Base-by-base conservation (phyloP, 148 eudicot genomes). In the Persicaria maculosa region DNA sequence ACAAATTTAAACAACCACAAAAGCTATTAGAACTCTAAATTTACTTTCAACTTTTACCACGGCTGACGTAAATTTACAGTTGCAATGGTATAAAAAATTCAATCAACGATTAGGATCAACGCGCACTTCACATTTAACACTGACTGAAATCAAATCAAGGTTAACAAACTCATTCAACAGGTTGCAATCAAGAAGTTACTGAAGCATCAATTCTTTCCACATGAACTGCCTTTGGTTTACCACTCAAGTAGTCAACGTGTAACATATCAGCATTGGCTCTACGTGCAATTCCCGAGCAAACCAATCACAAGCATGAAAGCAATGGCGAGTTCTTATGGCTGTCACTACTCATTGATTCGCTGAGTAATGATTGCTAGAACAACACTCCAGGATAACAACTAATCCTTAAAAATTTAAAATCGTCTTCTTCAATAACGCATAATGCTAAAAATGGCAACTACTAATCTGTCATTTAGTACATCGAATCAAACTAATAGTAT, bases 1-100 rank as follows among this genome's bases (percentile, higher is more conserved):
- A 84, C 57, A 48, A 77, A 72, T 57, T 11, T 68, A 22, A 76
- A 9, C 10, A 40, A 64, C 11, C 48, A 77, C 12, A 47, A 25
- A 45, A 72, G 31, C 15, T 36, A 77, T 45, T 15, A 36, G 12
- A 73, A 12, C 43, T 53, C 64, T 16, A 6, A 14, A 53, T 12
- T 31, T 15, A 15, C 10, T 43, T 17, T 10, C 70, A 20, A 61
- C 45, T 31, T 55, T 9, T 6, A 53, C n/a, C 73, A 52, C 57
- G 4, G 57, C 57, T 9, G n/a, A 52, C 11, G 4, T 52, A 16
- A 52, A 52, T 31, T 31, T 31, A 31, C 1, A 31, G 40, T 31
- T 31, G 40, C 40, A 31, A 31, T 31, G 40, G 3, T 31, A 31
- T 31, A 31, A 31, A 31, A 31, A 31, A 31, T 31, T 31, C 40